These are phyloP conservation scores for Telopea speciosissima DNA, from an alignment of 177 flowering plant genomes.

Conservation along the genomic window DNA sequence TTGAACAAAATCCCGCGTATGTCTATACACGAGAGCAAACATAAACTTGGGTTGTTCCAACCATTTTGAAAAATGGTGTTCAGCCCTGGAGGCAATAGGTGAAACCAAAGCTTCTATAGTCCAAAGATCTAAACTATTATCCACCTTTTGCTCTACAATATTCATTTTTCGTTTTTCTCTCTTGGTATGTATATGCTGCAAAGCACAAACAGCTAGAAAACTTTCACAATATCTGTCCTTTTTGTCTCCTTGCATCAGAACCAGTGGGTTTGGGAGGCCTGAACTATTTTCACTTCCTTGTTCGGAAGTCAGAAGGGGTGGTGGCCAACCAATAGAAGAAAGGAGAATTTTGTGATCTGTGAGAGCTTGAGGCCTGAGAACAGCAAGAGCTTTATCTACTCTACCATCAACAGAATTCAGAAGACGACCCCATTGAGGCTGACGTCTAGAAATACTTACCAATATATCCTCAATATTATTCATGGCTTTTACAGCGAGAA, in stretches of 20 bases:
- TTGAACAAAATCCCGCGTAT: slow-evolving; percentile 38
- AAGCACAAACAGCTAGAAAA: slow-evolving; percentile 53
- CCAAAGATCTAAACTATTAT: slow-evolving; percentile 35
- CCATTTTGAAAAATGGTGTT: slow-evolving; percentile 61
- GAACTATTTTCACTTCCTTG: slow-evolving; percentile 19
- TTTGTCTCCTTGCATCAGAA: slow-evolving; percentile 39
- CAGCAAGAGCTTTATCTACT: slow-evolving; percentile 40
- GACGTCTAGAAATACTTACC: slow-evolving; percentile 13
- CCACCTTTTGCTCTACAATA: slow-evolving; percentile 17
- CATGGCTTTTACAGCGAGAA: slow-evolving; percentile 33
- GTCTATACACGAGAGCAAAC: slow-evolving; percentile 56
- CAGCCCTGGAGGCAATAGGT: slow-evolving; percentile 50
- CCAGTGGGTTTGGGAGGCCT: slow-evolving; percentile 46
- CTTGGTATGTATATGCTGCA: slow-evolving; percentile 50
- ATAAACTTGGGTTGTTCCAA: slow-evolving; percentile 50
- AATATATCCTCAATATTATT: slow-evolving; percentile 41
- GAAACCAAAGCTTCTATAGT: slow-evolving; percentile 59
- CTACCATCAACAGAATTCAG: slow-evolving; percentile 53
- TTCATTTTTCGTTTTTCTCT: slow-evolving; percentile 33
- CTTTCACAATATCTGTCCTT: slow-evolving; percentile 40
- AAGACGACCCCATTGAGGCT: slow-evolving; percentile 46
- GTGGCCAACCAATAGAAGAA: slow-evolving; percentile 71
- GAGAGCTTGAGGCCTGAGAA: slow-evolving; percentile 46
- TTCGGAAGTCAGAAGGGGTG: slow-evolving; percentile 36
- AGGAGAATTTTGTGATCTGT: slow-evolving; percentile 59